Evolutionary conservation across 2,329 filamentous ascomycete genomes (phyloP).

Genomic region (Phaeosphaeriaceae sp.): DNA sequence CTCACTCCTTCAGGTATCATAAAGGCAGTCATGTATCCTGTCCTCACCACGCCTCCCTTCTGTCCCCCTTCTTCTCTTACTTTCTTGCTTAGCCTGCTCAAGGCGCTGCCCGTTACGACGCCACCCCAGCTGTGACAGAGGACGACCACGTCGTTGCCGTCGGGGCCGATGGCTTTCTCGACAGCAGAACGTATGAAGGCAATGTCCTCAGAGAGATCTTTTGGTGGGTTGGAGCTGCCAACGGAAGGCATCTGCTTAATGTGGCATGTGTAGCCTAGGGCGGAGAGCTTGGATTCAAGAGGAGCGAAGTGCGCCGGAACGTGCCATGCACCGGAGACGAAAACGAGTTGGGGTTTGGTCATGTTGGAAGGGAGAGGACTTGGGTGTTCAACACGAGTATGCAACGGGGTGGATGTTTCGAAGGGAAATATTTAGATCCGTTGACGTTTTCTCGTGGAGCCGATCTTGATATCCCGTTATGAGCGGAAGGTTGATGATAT

Average conservation of each 20-base stretch:
- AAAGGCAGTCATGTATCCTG: slow-evolving; percentile 49
- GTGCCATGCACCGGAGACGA: slow-evolving; percentile 50
- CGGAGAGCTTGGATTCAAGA: slow-evolving; percentile 37
- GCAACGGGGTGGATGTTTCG: background rate
- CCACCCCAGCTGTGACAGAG: slow-evolving; percentile 56
- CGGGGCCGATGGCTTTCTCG: slow-evolving; percentile 44
- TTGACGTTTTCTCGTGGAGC: no score
- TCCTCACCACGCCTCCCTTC: slow-evolving; percentile 48
- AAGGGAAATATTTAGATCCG: background rate
- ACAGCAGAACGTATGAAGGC: slow-evolving; percentile 42
- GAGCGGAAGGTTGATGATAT: no score
- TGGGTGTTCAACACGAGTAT: background rate
- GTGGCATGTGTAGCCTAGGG: slow-evolving; percentile 38
- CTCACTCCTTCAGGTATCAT: slow-evolving; percentile 44
- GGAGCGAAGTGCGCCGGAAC: slow-evolving; percentile 33
- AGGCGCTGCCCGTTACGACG: slow-evolving; percentile 46
- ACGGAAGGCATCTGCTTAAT: slow-evolving; percentile 37
- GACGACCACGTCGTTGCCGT: slow-evolving; percentile 51
- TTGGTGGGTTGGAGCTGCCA: slow-evolving; percentile 29
- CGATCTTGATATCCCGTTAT: no score
- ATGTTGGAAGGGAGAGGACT: slow-evolving; percentile 8
- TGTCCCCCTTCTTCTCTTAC: slow-evolving; percentile 44
- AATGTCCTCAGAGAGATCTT: slow-evolving; percentile 44
- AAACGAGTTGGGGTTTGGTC: slow-evolving; percentile 44
- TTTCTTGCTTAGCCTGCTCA: slow-evolving; percentile 43